These are phyloP conservation scores for Chaetothyriales sp. DNA, from an alignment of 2,329 filamentous ascomycete species.

Conservation along the genomic window DNA sequence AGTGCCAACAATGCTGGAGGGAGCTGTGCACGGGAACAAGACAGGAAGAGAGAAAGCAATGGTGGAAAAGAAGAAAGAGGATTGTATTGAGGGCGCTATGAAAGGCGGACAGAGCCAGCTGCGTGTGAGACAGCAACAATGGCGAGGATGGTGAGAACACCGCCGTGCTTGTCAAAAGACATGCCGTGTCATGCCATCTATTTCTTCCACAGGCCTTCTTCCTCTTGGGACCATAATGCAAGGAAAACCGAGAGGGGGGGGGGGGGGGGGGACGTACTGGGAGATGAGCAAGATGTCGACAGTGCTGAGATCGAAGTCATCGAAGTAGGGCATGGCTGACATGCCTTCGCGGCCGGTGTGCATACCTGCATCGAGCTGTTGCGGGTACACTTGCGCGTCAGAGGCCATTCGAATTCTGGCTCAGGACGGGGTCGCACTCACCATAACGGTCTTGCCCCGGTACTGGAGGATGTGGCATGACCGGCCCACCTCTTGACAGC, in stretches of 20 bases:
- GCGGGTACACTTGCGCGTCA: constrained; percentile 3
- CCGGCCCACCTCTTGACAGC: constrained; percentile 90
- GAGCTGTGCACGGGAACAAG: background rate
- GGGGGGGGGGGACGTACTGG: constrained; percentile 59
- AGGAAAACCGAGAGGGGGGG: background rate
- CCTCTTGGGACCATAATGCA: background rate
- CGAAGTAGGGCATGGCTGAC: constrained; percentile 87
- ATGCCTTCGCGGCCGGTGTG: constrained; percentile 76
- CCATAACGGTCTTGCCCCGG: constrained; percentile 99
- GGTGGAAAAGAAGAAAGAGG: constrained; percentile 4
- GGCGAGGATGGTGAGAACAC: background rate
- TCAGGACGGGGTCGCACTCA: constrained; percentile 30
- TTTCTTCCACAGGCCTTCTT: background rate
- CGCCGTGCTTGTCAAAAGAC: background rate
- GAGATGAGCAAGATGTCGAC: constrained; percentile 95
- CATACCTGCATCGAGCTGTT: constrained; percentile 85
- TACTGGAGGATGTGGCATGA: constrained; percentile 98
- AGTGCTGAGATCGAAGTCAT: constrained; percentile 93
- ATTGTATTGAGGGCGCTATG: background rate
- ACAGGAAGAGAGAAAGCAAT: constrained; percentile 2
- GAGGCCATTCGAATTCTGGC: background rate
- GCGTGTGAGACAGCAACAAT: background rate
- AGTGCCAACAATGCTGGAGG: background rate
- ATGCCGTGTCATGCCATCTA: background rate
- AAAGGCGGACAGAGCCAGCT: background rate